Base-by-base conservation (phyloP, 768 basidiomycete genomes). In the Cubamyces sp. region DNA sequence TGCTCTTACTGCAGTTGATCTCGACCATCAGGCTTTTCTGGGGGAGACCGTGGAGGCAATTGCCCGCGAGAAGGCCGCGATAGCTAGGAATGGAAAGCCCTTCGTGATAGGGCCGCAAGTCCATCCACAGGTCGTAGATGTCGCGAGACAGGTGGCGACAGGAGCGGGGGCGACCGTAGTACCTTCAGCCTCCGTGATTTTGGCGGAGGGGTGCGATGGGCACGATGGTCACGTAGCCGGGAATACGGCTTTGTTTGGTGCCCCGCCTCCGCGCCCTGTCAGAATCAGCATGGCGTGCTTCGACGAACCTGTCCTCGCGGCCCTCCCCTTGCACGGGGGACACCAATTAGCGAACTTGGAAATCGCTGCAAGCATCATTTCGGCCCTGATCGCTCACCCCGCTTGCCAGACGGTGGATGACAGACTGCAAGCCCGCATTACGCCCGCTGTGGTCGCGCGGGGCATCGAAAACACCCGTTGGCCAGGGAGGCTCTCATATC, bases 21-120 rank as follows among this genome's bases (percentile, higher is more conserved):
- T 98, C 45, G 97, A 99, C 75, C 97, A 98, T 74, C 94, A 96
- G 66, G 83, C 84, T 3, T 94, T 96, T 71, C 81, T 99, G 25
- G 97, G 97, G 0, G 73, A 83, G 56, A 90, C 92, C 0, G 75
- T 94, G 5, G 78, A 77, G 14, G 83, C 79, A 28, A 98, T 98
- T 57, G 84, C 95, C 0, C 76, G 71, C 45, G 91, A 96, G 71
- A 99, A 99, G 72, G 87, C 90, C 0, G 86, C 84, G 1, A 97
- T 98, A 52, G 86, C 87, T 16, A 81, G 92, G 55, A 69, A 66
- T 11, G 84, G 82, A 5, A 79, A 77, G 60, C 82, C 86, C 1
- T 85, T 92, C 64, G 75, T 96, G 16, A 62, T 95, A 0, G 92
- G 89, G 0, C 74, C 74, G 9, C 93, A 94, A 70, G 78, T 70